Percentiles rank a stretch among this genome's conserved stretches.
phyloP scores from a whole-genome alignment of 2,329 filamentous ascomycete species.

The Pezizomycotina sp. region DNA sequence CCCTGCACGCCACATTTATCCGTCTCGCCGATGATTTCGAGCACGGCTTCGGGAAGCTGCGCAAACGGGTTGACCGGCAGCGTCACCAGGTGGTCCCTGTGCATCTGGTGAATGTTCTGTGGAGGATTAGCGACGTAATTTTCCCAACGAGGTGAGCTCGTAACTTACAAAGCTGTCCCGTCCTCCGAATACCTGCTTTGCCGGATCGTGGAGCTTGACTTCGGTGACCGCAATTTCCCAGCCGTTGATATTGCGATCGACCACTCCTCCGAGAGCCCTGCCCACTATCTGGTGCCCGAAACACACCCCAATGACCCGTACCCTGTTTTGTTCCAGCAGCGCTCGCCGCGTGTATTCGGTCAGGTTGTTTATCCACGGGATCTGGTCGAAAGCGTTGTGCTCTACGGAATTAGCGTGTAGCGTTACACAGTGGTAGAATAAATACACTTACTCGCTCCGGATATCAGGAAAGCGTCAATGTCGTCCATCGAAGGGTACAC shows the following conservation, averaged over 20 bases:
- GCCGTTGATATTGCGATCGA: slow-evolving; percentile 48
- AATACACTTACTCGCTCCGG: slow-evolving; percentile 44
- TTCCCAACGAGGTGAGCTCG: not conserved
- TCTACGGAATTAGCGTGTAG: slow-evolving; percentile 7
- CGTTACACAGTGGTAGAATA: slow-evolving; percentile 4
- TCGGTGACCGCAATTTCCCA: slow-evolving; percentile 71
- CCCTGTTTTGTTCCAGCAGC: slow-evolving; percentile 43
- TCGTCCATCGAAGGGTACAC: slow-evolving; percentile 57
- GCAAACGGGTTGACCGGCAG: slow-evolving; percentile 13
- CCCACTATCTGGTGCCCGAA: slow-evolving; percentile 79
- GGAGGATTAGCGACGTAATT: not conserved
- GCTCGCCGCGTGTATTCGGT: slow-evolving; percentile 47
- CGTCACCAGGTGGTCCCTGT: slow-evolving; percentile 54
- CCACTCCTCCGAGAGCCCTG: slow-evolving; percentile 50
- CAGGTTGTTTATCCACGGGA: slow-evolving; percentile 59
- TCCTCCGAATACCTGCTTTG: slow-evolving; percentile 53
- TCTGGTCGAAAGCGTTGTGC: slow-evolving; percentile 52
- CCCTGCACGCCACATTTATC: slow-evolving; percentile 57
- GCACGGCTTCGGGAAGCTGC: slow-evolving; percentile 42
- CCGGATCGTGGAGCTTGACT: slow-evolving; percentile 49
- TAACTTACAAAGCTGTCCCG: slow-evolving; percentile 42
- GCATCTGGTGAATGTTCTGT: slow-evolving; percentile 75
- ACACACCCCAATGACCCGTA: slow-evolving; percentile 64
- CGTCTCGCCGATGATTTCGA: slow-evolving; percentile 46
- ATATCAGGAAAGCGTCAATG: slow-evolving; percentile 69